Evolutionary conservation across 2,329 filamentous ascomycete species (phyloP).

Genomic region (Colletotrichum liaoningense): DNA sequence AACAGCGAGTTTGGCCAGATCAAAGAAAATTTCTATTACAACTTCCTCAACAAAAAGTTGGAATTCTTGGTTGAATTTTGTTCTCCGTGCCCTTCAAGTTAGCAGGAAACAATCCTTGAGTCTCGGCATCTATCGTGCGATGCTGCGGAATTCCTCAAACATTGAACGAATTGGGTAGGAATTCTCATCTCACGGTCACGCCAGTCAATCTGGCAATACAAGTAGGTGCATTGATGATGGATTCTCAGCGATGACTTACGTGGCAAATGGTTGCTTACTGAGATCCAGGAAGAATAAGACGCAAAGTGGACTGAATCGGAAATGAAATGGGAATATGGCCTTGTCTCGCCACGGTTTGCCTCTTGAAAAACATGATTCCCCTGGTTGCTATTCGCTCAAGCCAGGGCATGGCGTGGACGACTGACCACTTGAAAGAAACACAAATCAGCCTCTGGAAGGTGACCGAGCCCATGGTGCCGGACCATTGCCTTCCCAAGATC

Average conservation of each 20-base stretch:
- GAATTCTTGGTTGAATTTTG: not conserved
- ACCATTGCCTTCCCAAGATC: not conserved
- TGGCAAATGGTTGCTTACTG: constrained; percentile 8
- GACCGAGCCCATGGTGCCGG: not conserved
- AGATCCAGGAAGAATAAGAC: not conserved
- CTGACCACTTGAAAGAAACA: not conserved
- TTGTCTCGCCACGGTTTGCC: not conserved
- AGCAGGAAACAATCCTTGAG: not conserved
- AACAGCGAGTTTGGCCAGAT: no score
- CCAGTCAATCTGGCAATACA: not conserved
- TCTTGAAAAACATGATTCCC: no score
- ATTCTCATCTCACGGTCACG: no score
- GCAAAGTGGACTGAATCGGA: not conserved
- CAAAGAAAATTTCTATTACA: no score
- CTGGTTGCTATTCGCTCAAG: not conserved
- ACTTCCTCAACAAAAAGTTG: not conserved
- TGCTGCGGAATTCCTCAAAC: not conserved
- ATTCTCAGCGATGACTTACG: not conserved
- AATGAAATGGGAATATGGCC: constrained; percentile 8
- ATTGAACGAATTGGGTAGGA: not conserved
- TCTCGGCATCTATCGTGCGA: not conserved
- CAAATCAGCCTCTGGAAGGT: not conserved
- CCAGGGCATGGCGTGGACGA: not conserved
- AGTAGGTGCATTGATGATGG: not conserved
- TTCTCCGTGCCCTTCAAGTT: no score